Conservation (phyloP, 371 early-diverging fungal genomes). For the Apophysomyces ossiformis region DNA sequence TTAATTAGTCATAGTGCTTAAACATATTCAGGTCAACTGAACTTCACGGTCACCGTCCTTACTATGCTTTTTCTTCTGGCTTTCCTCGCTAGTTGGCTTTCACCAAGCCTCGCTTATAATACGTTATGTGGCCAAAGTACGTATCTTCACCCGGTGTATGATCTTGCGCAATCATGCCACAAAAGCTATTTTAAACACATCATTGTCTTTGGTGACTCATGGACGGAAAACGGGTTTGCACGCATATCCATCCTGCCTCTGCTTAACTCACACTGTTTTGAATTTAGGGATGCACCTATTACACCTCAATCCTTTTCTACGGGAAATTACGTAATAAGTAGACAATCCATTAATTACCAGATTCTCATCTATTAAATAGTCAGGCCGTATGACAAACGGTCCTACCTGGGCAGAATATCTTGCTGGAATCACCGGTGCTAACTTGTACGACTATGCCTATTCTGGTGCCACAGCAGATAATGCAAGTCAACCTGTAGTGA, state of each 20-base stretch:
- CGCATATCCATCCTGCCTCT: background rate
- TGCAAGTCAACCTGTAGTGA: conserved; percentile 7
- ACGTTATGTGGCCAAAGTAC: background rate
- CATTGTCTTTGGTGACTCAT: conserved; percentile 33
- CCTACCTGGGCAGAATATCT: conserved; percentile 34
- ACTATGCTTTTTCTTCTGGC: too few relatives aligned
- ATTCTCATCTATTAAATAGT: background rate
- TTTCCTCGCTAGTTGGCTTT: too few relatives aligned
- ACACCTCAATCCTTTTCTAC: background rate
- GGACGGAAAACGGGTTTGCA: conserved; percentile 32
- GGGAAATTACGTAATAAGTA: conserved; percentile 6
- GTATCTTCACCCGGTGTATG: background rate
- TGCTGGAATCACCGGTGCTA: conserved; percentile 17
- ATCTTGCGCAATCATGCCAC: conserved; percentile 12
- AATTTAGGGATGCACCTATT: conserved; percentile 16
- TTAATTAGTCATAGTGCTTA: too few relatives aligned
- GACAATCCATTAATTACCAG: too few relatives aligned
- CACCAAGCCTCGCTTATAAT: background rate
- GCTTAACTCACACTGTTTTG: background rate
- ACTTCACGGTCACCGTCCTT: too few relatives aligned
- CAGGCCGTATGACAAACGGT: conserved; percentile 25
- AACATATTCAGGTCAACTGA: too few relatives aligned
- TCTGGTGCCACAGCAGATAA: conserved; percentile 37
- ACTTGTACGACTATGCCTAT: conserved; percentile 27
- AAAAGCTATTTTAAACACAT: conserved; percentile 7